Percentiles rank a stretch among this genome's conserved stretches.
Conservation (phyloP, 768 basidiomycete genomes). For the Trametes gibbosa region DNA sequence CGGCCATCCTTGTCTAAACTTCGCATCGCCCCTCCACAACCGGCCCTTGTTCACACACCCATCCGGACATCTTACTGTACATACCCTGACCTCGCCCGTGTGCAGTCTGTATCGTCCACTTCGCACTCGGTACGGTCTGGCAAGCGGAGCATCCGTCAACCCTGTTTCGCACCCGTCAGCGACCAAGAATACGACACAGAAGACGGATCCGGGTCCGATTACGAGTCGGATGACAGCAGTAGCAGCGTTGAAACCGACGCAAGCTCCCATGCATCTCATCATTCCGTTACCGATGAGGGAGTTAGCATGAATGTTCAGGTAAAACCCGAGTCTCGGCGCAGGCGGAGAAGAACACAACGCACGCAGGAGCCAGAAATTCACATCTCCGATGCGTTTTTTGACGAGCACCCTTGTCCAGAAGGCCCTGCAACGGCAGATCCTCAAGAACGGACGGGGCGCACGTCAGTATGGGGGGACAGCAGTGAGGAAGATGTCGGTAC, state of each 20-base stretch:
- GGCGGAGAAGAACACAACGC: slow-evolving; percentile 21
- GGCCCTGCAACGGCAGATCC: slow-evolving; percentile 42
- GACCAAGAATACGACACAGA: slow-evolving; percentile 11
- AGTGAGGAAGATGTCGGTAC: slow-evolving; percentile 22
- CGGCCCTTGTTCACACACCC: slow-evolving; percentile 2
- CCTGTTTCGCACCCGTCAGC: neutral
- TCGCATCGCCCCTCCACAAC: slow-evolving; percentile 4
- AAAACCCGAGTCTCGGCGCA: neutral
- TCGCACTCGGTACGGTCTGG: neutral
- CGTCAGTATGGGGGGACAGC: slow-evolving; percentile 26
- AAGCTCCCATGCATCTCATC: slow-evolving; percentile 7
- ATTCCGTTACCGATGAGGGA: neutral
- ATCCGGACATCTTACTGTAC: slow-evolving; percentile 4
- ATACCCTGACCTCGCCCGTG: neutral
- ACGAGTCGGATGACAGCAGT: slow-evolving; percentile 15
- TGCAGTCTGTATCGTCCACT: slow-evolving; percentile 7
- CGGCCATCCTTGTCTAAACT: slow-evolving; percentile 6
- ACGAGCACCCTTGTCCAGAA: slow-evolving; percentile 42
- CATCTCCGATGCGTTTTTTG: slow-evolving; percentile 45
- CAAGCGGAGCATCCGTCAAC: neutral
- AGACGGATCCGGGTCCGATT: slow-evolving; percentile 8
- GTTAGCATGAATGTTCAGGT: neutral
- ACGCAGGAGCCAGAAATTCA: slow-evolving; percentile 19
- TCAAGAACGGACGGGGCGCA: slow-evolving; percentile 6
- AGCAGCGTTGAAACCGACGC: neutral